phyloP scores from a whole-genome alignment of 73 alveolate species.

The Tetrahymena elliotti region DNA sequence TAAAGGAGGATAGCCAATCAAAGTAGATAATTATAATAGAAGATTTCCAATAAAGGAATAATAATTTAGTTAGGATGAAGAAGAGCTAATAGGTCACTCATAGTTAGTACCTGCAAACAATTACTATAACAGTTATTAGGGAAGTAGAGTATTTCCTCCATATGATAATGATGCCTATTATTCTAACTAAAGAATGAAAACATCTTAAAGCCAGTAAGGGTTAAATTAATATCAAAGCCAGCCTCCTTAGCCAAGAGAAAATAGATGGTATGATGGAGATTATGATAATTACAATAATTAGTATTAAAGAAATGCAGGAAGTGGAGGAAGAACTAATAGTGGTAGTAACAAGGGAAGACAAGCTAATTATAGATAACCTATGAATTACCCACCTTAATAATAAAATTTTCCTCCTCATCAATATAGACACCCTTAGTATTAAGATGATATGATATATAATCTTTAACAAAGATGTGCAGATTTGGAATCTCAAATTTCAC shows the following conservation, averaged over 20 bases:
- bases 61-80: neutral
- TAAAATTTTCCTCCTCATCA: neutral
- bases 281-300: neutral
- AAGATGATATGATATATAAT: neutral
- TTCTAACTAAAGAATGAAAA: neutral
- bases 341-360: neutral
- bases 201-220: neutral
- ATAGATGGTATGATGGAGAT: neutral
- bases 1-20: neutral
- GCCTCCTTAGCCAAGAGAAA: neutral
- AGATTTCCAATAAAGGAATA: neutral
- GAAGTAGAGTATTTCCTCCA: neutral
- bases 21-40: neutral
- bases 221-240: neutral
- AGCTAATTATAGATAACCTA: neutral
- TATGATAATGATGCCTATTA: neutral
- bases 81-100: neutral
- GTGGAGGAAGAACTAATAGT: neutral
- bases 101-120: neutral
- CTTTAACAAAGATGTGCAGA: neutral
- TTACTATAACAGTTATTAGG: neutral
- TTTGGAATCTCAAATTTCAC: neutral
- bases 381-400: neutral
- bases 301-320: neutral
- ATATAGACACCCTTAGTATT: neutral